These are phyloP conservation scores for Neocatenulostroma microsporum DNA, from an alignment of 2,329 filamentous ascomycete genomes.

Conservation along the genomic window DNA sequence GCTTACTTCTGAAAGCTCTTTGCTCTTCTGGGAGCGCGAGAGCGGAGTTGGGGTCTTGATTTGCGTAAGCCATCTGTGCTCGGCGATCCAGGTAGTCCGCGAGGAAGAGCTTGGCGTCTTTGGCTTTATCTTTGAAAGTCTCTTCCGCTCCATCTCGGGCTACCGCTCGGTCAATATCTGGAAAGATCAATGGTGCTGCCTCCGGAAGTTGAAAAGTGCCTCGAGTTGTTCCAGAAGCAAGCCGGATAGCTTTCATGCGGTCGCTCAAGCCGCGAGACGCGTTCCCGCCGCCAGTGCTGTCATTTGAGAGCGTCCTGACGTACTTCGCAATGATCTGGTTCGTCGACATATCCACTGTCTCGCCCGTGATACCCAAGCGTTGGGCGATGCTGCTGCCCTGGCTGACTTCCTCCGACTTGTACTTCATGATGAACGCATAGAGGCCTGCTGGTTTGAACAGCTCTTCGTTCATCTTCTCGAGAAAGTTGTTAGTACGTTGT, in stretches of 20 bases:
- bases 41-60: conserved; percentile 36
- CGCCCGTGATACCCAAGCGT: conserved; percentile 12
- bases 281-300: conserved; percentile 1
- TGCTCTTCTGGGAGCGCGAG: conserved; percentile 29
- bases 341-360: conserved; percentile 31
- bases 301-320: conserved; percentile 5
- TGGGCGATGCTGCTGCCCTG: conserved; percentile 3
- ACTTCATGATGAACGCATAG: conserved; percentile 45
- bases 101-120: conserved; percentile 34
- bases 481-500: conserved; percentile 45
- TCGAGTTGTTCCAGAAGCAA: conserved; percentile 32
- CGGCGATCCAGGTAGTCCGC: conserved; percentile 44
- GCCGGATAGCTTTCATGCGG: conserved; percentile 29
- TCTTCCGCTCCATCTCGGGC: conserved; percentile 15
- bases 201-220: conserved; percentile 40
- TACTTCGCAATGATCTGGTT: conserved; percentile 27
- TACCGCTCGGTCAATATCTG: conserved; percentile 32
- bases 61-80: conserved; percentile 40
- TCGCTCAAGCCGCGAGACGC: conserved; percentile 13
- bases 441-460: conserved; percentile 52
- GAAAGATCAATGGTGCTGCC: conserved; percentile 44
- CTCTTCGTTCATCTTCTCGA: conserved; percentile 49
- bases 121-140: conserved; percentile 23
- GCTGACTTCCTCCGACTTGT: conserved; percentile 22
- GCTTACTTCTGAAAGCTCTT: conserved; percentile 40